These are phyloP conservation scores for Trypanosoma boissoni DNA, from an alignment of 208 protist species.

Conservation along the genomic window DNA sequence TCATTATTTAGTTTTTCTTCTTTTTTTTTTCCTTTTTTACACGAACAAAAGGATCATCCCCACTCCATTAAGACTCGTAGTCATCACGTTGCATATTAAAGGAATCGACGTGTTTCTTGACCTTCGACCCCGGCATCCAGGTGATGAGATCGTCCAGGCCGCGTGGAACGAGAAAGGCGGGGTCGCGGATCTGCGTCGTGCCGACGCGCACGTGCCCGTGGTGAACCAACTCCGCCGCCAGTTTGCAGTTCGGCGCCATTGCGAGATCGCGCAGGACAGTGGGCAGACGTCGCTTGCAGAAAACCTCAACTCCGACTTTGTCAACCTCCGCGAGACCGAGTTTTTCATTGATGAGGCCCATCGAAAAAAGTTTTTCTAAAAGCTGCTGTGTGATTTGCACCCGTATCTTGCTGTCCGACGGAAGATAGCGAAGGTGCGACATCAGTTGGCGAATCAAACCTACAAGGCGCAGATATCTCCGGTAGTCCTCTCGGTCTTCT, in stretches of 20 bases:
- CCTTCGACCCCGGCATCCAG: constrained; percentile 90
- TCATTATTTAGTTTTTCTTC: neutral
- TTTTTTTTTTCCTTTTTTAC: neutral
- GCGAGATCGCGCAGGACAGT: constrained; percentile 86
- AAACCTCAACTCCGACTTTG: constrained; percentile 87
- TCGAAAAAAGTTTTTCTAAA: constrained; percentile 87
- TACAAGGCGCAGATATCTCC: constrained; percentile 83
- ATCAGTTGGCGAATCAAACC: constrained; percentile 86
- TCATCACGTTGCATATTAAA: constrained; percentile 89
- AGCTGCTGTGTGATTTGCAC: constrained; percentile 91
- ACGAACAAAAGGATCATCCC: constrained; percentile 18
- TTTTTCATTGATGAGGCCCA: constrained; percentile 88
- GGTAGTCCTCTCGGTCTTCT: constrained; percentile 92
- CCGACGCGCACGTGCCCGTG: constrained; percentile 91
- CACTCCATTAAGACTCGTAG: constrained; percentile 51
- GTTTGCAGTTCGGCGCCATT: constrained; percentile 87
- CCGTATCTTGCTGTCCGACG: constrained; percentile 80
- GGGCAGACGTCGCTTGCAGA: constrained; percentile 86
- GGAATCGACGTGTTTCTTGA: constrained; percentile 81
- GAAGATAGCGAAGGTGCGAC: constrained; percentile 86
- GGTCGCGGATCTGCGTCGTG: constrained; percentile 84
- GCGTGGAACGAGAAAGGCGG: constrained; percentile 85
- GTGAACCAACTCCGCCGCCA: constrained; percentile 78
- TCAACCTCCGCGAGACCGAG: constrained; percentile 84
- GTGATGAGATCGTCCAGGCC: constrained; percentile 84